Percentiles rank a stretch among this genome's conserved stretches.
phyloP scores from a whole-genome alignment of 148 eudicot species.

The Fagopyrum esculentum region DNA sequence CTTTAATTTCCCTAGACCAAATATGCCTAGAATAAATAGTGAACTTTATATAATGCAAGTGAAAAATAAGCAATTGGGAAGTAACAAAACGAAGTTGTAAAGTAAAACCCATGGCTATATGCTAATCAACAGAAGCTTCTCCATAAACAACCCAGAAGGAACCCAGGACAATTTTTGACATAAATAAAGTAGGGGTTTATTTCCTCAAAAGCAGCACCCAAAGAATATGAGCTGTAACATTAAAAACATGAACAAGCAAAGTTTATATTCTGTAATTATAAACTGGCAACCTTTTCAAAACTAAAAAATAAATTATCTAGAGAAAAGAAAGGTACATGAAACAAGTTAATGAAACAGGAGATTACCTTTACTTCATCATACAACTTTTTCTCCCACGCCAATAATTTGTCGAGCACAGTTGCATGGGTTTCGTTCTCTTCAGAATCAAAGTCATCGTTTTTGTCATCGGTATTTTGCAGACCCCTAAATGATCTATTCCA shows the following conservation, averaged over 20 bases:
- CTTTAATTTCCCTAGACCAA: background rate
- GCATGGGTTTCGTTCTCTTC: constrained; percentile 92
- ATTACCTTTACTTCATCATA: constrained; percentile 94
- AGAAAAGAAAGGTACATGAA: background rate
- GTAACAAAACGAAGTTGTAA: background rate
- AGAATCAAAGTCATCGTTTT: constrained; percentile 58
- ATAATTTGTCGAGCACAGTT: constrained; percentile 84
- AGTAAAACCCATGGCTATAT: background rate
- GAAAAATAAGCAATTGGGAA: background rate
- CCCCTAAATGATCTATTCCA: constrained; percentile 92
- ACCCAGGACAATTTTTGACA: background rate
- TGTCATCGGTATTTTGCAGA: constrained; percentile 41
- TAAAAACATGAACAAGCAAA: background rate
- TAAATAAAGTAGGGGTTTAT: background rate
- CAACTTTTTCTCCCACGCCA: constrained; percentile 98
- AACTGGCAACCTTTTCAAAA: background rate
- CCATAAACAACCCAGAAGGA: background rate
- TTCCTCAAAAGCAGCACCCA: background rate
- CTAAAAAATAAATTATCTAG: background rate
- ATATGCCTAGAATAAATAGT: background rate
- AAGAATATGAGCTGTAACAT: background rate
- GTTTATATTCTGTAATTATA: background rate
- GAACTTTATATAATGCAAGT: background rate
- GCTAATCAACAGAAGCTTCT: background rate
- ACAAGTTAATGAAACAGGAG: background rate